These are phyloP conservation scores for Aspergillus pseudoterreus DNA, from an alignment of 2,329 filamentous ascomycete species.

Conservation along the genomic window DNA sequence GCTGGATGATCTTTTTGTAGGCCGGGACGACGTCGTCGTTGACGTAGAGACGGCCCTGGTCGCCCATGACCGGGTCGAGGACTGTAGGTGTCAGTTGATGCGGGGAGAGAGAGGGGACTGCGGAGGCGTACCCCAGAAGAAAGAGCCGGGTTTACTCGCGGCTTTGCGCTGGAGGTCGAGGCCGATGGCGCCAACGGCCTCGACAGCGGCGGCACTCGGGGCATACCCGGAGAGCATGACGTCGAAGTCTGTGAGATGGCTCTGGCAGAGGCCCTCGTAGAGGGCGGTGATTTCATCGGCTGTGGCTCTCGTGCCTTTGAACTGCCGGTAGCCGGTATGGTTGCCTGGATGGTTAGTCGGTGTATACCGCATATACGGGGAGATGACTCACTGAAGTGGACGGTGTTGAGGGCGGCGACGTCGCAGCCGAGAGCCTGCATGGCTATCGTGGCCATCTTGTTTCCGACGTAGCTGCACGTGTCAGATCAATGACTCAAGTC, in stretches of 20 bases:
- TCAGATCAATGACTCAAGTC: slow-evolving; percentile 4
- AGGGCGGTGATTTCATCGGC: slow-evolving; percentile 79
- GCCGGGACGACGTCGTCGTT: slow-evolving; percentile 86
- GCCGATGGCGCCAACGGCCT: slow-evolving; percentile 79
- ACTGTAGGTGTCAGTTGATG: slow-evolving; percentile 46
- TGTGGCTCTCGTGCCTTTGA: slow-evolving; percentile 77
- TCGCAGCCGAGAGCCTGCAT: slow-evolving; percentile 93
- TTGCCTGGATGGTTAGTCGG: slow-evolving; percentile 62
- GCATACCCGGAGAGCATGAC: slow-evolving; percentile 95
- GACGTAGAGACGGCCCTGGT: slow-evolving; percentile 89
- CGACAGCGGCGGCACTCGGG: slow-evolving; percentile 78
- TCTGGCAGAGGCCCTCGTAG: slow-evolving; percentile 79
- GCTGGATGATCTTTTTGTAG: slow-evolving; percentile 73
- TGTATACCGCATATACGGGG: background rate
- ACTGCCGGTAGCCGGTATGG: slow-evolving; percentile 86
- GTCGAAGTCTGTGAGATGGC: slow-evolving; percentile 82
- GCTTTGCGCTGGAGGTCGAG: slow-evolving; percentile 70
- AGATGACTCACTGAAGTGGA: slow-evolving; percentile 79
- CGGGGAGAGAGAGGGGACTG: slow-evolving; percentile 1
- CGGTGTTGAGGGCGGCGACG: slow-evolving; percentile 89
- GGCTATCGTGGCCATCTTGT: slow-evolving; percentile 93
- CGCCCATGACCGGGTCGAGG: slow-evolving; percentile 96
- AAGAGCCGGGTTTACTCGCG: slow-evolving; percentile 62
- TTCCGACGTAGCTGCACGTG: slow-evolving; percentile 78
- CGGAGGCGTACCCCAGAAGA: slow-evolving; percentile 70